A percentile compares a stretch with the other conserved stretches of the same genome.
Evolutionary conservation across 495 filamentous ascomycete species (phyloP).

Genomic region (Tuber microsphaerosporum): DNA sequence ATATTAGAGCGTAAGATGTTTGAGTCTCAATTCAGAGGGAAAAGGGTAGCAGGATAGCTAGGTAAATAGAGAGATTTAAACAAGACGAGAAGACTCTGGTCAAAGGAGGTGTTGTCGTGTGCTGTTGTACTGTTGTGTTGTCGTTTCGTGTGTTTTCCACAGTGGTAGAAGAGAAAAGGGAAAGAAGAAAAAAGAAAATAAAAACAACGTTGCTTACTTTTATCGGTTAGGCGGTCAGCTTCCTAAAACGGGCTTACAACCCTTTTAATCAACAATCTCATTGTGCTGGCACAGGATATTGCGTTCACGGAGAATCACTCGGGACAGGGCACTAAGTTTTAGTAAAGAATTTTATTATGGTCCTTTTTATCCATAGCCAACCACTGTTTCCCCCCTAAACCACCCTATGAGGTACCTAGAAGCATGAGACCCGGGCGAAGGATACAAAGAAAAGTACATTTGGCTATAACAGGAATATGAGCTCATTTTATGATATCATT

Average conservation of each 20-base stretch:
- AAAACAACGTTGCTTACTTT: constrained; percentile 30
- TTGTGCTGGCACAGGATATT: neutral
- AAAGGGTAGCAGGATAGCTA: neutral
- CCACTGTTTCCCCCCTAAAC: neutral
- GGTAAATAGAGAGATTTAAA: neutral
- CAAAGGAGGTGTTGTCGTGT: constrained; percentile 19
- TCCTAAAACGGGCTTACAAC: neutral
- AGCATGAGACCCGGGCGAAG: neutral
- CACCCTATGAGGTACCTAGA: neutral
- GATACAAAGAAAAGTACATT: neutral
- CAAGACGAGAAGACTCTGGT: constrained; percentile 9
- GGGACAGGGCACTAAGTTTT: neutral
- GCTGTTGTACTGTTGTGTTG: constrained; percentile 10
- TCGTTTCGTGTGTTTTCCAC: constrained; percentile 10
- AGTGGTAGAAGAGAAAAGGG: constrained; percentile 10
- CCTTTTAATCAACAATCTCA: neutral
- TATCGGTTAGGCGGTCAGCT: constrained; percentile 15
- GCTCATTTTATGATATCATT: neutral
- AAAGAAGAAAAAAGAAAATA: constrained; percentile 12
- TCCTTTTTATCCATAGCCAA: neutral
- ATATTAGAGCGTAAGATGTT: neutral
- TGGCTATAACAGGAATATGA: neutral
- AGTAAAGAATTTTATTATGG: neutral
- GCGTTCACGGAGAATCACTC: neutral
- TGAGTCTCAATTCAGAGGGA: neutral